Conservation (phyloP, 148 eudicot genomes). For the Camellia sinensis region DNA sequence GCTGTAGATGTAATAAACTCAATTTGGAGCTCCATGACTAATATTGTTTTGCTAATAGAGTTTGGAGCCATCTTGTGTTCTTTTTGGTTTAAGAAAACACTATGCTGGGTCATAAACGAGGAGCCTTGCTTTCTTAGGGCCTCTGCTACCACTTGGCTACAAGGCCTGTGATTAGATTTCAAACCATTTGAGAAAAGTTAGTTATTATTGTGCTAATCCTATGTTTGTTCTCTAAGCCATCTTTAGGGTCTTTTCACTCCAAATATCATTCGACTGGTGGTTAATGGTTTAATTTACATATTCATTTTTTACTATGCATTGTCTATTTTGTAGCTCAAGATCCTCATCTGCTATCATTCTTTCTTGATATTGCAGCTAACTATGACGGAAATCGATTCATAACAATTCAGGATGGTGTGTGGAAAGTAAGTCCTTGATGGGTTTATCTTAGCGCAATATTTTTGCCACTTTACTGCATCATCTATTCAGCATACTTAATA, state of each 20-base stretch:
- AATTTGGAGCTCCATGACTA: not conserved
- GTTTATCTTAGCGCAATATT: not conserved
- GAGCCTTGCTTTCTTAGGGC: not conserved
- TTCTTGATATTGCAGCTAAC: constrained; percentile 53
- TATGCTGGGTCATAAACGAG: not conserved
- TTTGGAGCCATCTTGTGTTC: not conserved
- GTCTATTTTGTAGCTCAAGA: not conserved
- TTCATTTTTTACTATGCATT: not conserved
- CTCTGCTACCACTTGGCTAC: not conserved
- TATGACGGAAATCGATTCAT: constrained; percentile 86
- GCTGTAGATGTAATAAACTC: not conserved
- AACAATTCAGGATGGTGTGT: constrained; percentile 66
- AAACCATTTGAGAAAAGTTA: not conserved
- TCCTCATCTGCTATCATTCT: constrained; percentile 21
- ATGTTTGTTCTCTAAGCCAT: not conserved
- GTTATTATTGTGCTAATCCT: not conserved
- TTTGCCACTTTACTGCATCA: not conserved
- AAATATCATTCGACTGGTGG: not conserved
- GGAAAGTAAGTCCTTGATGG: constrained; percentile 62
- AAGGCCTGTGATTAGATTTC: not conserved
- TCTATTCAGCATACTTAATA: not conserved
- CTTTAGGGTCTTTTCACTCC: not conserved
- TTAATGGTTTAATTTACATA: not conserved
- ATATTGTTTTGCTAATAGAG: not conserved
- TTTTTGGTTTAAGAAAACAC: not conserved